Conservation (phyloP, 2,329 filamentous ascomycete genomes). For the Claviceps lovelessii region DNA sequence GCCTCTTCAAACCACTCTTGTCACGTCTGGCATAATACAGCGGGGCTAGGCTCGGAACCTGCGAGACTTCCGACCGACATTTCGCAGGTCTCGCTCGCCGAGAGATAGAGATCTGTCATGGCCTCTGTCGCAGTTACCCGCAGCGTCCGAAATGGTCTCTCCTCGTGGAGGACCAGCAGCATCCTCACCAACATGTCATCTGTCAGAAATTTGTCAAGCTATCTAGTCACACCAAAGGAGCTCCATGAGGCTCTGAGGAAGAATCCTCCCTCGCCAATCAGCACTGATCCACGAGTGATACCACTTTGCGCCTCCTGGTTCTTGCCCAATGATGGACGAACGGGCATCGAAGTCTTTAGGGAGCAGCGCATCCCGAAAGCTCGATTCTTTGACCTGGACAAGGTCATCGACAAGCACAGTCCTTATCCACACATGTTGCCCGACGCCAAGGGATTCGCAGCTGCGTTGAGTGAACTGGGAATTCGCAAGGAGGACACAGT, state of each 20-base stretch:
- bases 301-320: constrained; percentile 94
- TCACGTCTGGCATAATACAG: neutral
- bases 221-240: constrained; percentile 74
- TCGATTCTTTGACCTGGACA: constrained; percentile 93
- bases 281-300: constrained; percentile 68
- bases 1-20: neutral
- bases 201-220: constrained; percentile 49
- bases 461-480: constrained; percentile 77
- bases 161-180: constrained; percentile 21
- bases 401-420: constrained; percentile 71
- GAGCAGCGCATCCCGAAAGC: constrained; percentile 75
- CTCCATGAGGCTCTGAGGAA: constrained; percentile 68
- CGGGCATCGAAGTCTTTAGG: constrained; percentile 66
- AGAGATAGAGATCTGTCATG: constrained; percentile 20
- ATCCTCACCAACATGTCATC: constrained; percentile 16
- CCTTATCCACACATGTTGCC: constrained; percentile 97
- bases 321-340: constrained; percentile 78
- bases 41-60: neutral
- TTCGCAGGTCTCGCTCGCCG: neutral
- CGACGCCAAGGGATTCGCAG: constrained; percentile 62
- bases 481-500: constrained; percentile 78
- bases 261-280: constrained; percentile 66
- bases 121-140: constrained; percentile 28
- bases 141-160: constrained; percentile 26
- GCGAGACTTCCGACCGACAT: neutral